Evolutionary conservation across 768 basidiomycete genomes (phyloP), one percentile per base, ranked within the genome.

Genomic region (Lactarius tabidus): DNA sequence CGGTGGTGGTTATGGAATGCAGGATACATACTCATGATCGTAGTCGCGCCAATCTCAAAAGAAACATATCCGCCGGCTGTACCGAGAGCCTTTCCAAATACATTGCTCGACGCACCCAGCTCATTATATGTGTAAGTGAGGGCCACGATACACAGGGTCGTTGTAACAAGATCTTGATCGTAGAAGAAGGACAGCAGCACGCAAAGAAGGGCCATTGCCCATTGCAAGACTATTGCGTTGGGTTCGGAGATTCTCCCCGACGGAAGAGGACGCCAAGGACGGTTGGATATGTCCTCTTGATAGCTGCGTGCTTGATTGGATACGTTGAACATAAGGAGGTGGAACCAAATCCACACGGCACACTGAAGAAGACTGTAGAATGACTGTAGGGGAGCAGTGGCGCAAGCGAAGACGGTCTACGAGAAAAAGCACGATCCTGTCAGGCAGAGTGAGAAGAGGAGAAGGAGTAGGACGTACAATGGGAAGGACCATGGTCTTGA

Each of bases 401-500:
- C 71, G 35, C 54, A 63, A 9, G 70, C 70, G 55, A 71, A 69
- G 23, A 63, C 67, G 12, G 45, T 60, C 70, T 68, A 28, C n/a
- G 26, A 29, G n/a, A n/a, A n/a, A n/a, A n/a, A n/a, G 39, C 2
- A 4, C 8, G 6, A 6, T n/a, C 31, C 29, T 39, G 12, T 43
- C 57, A 28, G n/a, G n/a, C n/a, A n/a, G n/a, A 38, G 63, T 14
- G 33, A 39, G 55, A 31, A 5, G 18, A 6, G 28, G 23, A n/a
- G n/a, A 28, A n/a, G 12, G 36, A 52, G 33, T 10, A 52, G 36
- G 35, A 69, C 73, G n/a, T 29, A 74, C 73, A 33, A 74, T 63
- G 28, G 73, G 73, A 15, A 74, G 33, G n/a, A 74, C 57, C n/a
- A 74, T 69, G 6, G 73, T 74, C 63, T 74, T 74, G 66, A 67